Conservation (phyloP, 257 asterid genomes). For the Coffea canephora region DNA sequence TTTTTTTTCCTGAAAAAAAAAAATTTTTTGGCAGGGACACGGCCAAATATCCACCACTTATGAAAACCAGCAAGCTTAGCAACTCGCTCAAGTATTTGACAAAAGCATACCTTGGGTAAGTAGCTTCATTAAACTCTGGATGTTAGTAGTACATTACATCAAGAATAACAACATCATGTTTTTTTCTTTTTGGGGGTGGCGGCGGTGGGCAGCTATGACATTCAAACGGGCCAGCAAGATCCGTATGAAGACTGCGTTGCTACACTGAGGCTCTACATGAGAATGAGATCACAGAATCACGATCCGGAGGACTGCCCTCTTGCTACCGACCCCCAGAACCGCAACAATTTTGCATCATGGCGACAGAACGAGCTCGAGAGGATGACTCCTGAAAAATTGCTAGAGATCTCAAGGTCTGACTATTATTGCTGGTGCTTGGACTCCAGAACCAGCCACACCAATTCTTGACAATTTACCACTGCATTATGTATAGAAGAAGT, state of each 20-base stretch:
- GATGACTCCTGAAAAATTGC: conserved; percentile 68
- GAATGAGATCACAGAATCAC: conserved; percentile 76
- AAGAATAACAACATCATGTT: neutral
- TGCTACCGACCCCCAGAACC: conserved; percentile 69
- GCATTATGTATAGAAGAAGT: too few relatives aligned
- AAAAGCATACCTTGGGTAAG: conserved; percentile 76
- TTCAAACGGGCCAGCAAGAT: conserved; percentile 75
- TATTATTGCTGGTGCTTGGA: conserved; percentile 93
- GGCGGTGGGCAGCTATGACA: conserved; percentile 53
- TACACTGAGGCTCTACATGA: conserved; percentile 64
- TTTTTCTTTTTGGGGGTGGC: neutral
- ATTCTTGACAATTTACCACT: neutral
- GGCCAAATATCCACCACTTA: conserved; percentile 76
- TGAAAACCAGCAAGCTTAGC: conserved; percentile 95
- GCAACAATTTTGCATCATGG: conserved; percentile 65
- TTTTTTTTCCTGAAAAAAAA: neutral
- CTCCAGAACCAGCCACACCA: neutral
- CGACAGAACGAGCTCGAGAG: conserved; percentile 82
- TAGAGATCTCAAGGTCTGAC: conserved; percentile 77
- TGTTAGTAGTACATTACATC: too few relatives aligned
- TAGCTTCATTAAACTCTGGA: neutral
- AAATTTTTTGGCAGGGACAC: conserved; percentile 56
- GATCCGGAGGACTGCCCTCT: conserved; percentile 52
- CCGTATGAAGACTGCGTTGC: conserved; percentile 90
- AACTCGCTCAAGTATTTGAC: conserved; percentile 80